Base-by-base conservation (phyloP, 139 green algal species). In the Chlamydomonas urium region DNA sequence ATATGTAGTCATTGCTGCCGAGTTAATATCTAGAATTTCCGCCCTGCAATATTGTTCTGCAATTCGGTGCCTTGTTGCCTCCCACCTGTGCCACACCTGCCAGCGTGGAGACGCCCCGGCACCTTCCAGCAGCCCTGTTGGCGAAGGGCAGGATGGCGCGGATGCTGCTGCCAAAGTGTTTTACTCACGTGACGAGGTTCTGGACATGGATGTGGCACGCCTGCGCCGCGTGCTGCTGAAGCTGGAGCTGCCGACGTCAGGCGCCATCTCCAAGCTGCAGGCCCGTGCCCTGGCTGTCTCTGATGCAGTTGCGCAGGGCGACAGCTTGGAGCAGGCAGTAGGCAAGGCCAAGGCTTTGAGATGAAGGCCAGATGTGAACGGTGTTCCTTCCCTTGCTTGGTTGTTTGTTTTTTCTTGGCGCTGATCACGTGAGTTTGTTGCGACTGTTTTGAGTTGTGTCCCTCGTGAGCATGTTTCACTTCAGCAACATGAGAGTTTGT, bases 181-280 rank as follows among this genome's bases (percentile, higher is more conserved):
- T 17, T 62, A 62, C 53, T 34, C 19, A 5, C 17, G 53, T 28
- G 53, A 62, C 24, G 10, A 62, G 53, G 53, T 62, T 5, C 53
- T 62, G 21, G 53, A 62, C 53, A 62, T 62, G 53, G 53, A 62
- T 17, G 10, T 62, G 53, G 21, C 53, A 5, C 10, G 23, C 10
- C 53, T 62, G 53, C 53, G 59, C 17, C 28, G 59, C 10, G 59
- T 67, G 59, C 59, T 67, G 10, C 37, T 67, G 59, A 28, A 4
- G 37, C 65, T 71, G 38, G 38, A 32, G 26, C 38, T 71, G 24
- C 65, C 42, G 10, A 38, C 65, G 8, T 38, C 10, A 4, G 42
- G 65, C 26, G 26, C 42, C 5, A 58, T 71, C 38, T 21, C n/a
- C 17, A 57, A 37, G 38, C 38, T 71, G 23, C 38, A 59, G 42